Evolutionary conservation across 495 filamentous ascomycete species (phyloP).

Genomic region (Penicillium lagena): DNA sequence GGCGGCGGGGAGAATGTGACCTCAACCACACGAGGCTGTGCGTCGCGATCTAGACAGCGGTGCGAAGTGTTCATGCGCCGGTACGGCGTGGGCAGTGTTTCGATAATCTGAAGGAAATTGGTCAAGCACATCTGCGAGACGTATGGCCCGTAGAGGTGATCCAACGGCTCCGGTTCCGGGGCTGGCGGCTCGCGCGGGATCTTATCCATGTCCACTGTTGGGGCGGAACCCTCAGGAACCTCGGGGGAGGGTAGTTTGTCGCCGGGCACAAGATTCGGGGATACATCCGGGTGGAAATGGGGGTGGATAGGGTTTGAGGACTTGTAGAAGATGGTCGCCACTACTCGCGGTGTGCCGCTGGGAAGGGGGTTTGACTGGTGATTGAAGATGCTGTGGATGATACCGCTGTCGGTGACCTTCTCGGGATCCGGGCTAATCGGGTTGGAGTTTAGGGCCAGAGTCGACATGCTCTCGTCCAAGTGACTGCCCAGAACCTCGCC

Average conservation of each 20-base stretch:
- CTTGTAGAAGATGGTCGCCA: conserved; percentile 45
- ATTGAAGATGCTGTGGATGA: conserved; percentile 40
- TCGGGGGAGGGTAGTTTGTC: conserved; percentile 32
- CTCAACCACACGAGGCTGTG: conserved; percentile 62
- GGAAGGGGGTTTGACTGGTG: conserved; percentile 29
- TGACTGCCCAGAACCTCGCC: conserved; percentile 33
- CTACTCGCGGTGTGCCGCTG: conserved; percentile 31
- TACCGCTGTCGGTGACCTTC: conserved; percentile 36
- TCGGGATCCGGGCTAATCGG: conserved; percentile 40
- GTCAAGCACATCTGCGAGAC: conserved; percentile 76
- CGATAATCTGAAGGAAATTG: conserved; percentile 71
- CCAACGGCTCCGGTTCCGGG: conserved; percentile 57
- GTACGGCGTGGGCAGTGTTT: conserved; percentile 58
- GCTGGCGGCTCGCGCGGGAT: conserved; percentile 67
- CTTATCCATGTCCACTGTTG: conserved; percentile 59
- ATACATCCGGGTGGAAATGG: conserved; percentile 35
- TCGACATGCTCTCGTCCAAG: conserved; percentile 7
- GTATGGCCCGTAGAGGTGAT: conserved; percentile 70
- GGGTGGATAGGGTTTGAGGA: conserved; percentile 36
- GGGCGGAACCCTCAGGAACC: conserved; percentile 47
- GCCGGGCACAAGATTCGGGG: conserved; percentile 15
- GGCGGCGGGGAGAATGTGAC: conserved; percentile 63
- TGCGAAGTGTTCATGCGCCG: conserved; percentile 58
- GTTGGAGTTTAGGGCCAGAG: conserved; percentile 24
- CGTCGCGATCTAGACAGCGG: conserved; percentile 58